These are phyloP conservation scores for Metschnikowia anglica DNA, from an alignment of 805 yeast genomes.

Conservation along the genomic window DNA sequence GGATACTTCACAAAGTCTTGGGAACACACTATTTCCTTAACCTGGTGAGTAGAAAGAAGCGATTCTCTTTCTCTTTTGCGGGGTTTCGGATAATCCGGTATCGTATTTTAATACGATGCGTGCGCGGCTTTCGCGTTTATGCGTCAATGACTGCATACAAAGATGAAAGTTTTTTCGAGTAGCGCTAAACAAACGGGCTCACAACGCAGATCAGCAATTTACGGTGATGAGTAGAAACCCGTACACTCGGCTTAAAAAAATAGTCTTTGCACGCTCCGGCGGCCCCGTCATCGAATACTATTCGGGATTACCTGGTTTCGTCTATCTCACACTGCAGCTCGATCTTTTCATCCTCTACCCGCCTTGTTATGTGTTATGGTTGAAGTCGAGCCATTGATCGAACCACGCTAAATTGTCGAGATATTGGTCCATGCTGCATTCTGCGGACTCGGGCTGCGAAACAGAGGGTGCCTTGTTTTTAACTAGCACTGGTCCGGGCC, in stretches of 20 bases:
- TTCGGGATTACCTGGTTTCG: too few species aligned
- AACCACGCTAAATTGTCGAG: slow-evolving; percentile 54
- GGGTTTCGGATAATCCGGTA: not conserved
- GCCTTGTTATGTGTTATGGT: slow-evolving; percentile 15
- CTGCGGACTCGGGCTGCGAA: slow-evolving; percentile 11
- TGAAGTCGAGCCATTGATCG: slow-evolving; percentile 48
- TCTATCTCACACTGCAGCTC: too few species aligned
- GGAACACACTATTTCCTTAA: too few species aligned
- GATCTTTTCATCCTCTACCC: not conserved
- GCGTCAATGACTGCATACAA: not conserved
- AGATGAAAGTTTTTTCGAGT: not conserved
- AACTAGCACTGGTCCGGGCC: too few species aligned
- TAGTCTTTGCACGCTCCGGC: too few species aligned
- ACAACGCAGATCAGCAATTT: not conserved
- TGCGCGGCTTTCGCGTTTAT: not conserved
- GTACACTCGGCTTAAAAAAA: too few species aligned
- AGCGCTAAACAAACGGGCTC: not conserved
- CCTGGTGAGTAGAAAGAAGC: too few species aligned
- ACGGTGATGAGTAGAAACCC: too few species aligned
- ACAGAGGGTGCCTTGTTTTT: not conserved
- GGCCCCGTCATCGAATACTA: too few species aligned
- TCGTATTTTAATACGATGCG: not conserved
- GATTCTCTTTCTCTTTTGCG: too few species aligned
- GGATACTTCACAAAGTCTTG: too few species aligned
- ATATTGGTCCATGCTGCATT: slow-evolving; percentile 22